Evolutionary conservation across 352 stramenopile species (phyloP).

Genomic region (Phytophthora pseudosyringae): DNA sequence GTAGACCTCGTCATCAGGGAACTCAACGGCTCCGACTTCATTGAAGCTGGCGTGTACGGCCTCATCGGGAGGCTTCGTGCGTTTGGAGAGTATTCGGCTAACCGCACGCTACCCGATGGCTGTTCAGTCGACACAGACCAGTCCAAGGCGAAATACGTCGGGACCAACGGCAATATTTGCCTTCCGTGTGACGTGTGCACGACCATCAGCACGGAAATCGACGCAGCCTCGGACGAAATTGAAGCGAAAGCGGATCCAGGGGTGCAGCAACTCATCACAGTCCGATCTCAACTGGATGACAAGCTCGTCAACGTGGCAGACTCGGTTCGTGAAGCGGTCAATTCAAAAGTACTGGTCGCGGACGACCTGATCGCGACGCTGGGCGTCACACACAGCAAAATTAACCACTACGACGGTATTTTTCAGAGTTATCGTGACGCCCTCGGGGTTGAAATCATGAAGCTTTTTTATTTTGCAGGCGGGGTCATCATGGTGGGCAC

Average conservation of each 20-base stretch:
- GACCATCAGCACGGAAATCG: slow-evolving; percentile 46
- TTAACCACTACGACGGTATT: slow-evolving; percentile 35
- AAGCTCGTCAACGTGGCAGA: slow-evolving; percentile 44
- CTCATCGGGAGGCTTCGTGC: slow-evolving; percentile 37
- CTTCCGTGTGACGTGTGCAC: slow-evolving; percentile 51
- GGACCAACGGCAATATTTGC: slow-evolving; percentile 37
- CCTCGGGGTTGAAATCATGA: slow-evolving; percentile 47
- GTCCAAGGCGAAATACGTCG: slow-evolving; percentile 21
- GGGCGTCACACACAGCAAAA: slow-evolving; percentile 25
- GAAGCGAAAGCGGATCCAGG: slow-evolving; percentile 42
- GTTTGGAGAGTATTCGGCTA: slow-evolving; percentile 43
- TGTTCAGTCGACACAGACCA: slow-evolving; percentile 35
- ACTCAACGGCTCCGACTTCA: slow-evolving; percentile 52
- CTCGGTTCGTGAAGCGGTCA: slow-evolving; percentile 45
- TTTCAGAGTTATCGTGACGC: slow-evolving; percentile 47
- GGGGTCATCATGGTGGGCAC: slow-evolving; percentile 49
- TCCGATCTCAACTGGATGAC: slow-evolving; percentile 39
- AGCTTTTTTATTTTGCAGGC: slow-evolving; percentile 52
- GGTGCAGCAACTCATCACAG: slow-evolving; percentile 38
- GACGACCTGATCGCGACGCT: slow-evolving; percentile 38
- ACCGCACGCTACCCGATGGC: slow-evolving; percentile 43
- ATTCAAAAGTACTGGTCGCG: slow-evolving; percentile 35
- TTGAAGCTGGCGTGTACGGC: slow-evolving; percentile 43
- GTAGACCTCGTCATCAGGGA: slow-evolving; percentile 36
- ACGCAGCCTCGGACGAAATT: slow-evolving; percentile 40